These are phyloP conservation scores for Plasmodium falciparum DNA, from an alignment of 169 alveolate genomes.

Conservation along the genomic window DNA sequence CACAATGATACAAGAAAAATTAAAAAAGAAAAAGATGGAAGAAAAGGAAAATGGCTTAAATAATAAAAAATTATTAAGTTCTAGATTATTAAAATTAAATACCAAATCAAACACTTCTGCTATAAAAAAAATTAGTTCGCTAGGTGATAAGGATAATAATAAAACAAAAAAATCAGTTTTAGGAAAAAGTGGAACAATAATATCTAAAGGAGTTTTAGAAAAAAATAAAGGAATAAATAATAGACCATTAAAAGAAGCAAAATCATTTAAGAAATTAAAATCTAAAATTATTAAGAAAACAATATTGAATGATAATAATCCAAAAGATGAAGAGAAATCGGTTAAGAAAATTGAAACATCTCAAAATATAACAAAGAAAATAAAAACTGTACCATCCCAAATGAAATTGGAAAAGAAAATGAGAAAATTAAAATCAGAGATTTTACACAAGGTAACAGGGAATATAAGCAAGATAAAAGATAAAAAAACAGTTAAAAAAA, in stretches of 20 bases:
- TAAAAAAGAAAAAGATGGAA: slow-evolving; percentile 6
- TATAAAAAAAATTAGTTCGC: slow-evolving; percentile 8
- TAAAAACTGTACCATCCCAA: slow-evolving; percentile 42
- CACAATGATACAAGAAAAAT: slow-evolving; percentile 22
- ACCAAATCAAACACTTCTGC: slow-evolving; percentile 10
- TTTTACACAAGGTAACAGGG: slow-evolving; percentile 17
- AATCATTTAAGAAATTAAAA: slow-evolving; percentile 54
- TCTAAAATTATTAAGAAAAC: slow-evolving; percentile 33
- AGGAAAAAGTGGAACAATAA: slow-evolving; percentile 15
- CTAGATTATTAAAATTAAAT: slow-evolving; percentile 19
- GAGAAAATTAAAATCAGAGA: slow-evolving; percentile 33
- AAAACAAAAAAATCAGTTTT: slow-evolving; percentile 7
- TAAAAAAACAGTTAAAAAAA: slow-evolving; percentile 32
- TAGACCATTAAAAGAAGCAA: slow-evolving; percentile 37
- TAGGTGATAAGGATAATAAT: slow-evolving; percentile 6
- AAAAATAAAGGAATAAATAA: slow-evolving; percentile 1
- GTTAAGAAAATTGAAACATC: slow-evolving; percentile 20
- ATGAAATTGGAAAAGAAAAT: slow-evolving; percentile 43
- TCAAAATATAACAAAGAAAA: slow-evolving; percentile 25
- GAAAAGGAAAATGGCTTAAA: neutral
- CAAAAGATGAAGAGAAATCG: slow-evolving; percentile 36
- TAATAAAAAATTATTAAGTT: slow-evolving; percentile 9
- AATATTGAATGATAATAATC: slow-evolving; percentile 29
- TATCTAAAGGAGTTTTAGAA: slow-evolving; percentile 22
- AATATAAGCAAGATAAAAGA: slow-evolving; percentile 33